Conservation (phyloP, 2,329 filamentous ascomycete species). For the Simplicillium aogashimaense region DNA sequence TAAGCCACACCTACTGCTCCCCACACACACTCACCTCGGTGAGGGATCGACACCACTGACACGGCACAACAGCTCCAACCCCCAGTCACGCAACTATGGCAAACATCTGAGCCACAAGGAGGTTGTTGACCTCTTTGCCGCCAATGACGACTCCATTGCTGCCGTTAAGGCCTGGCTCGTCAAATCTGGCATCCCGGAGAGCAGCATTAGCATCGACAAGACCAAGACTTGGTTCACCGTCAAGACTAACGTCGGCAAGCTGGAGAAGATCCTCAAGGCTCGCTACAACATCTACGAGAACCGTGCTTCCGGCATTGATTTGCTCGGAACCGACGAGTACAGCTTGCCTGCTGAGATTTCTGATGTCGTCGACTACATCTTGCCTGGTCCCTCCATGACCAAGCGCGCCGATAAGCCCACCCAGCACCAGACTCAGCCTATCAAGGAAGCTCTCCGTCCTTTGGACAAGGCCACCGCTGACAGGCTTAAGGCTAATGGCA, state of each 20-base stretch:
- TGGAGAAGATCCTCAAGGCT: constrained; percentile 40
- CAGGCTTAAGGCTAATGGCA: constrained; percentile 1
- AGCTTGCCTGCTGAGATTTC: constrained; percentile 24
- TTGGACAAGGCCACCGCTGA: constrained; percentile 1
- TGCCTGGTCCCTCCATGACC: constrained; percentile 27
- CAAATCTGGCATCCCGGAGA: constrained; percentile 34
- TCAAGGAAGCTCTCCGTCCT: constrained; percentile 2
- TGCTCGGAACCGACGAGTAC: constrained; percentile 29
- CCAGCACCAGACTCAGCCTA: constrained; percentile 2
- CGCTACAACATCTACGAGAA: constrained; percentile 42
- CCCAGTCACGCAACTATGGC: constrained; percentile 30
- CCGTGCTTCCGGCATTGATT: constrained; percentile 15
- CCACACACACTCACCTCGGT: background rate
- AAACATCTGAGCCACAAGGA: constrained; percentile 33
- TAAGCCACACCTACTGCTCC: constrained; percentile 2
- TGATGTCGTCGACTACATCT: constrained; percentile 28
- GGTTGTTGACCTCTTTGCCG: constrained; percentile 31
- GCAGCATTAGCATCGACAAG: constrained; percentile 36
- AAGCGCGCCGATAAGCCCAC: constrained; percentile 3
- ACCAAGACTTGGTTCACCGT: constrained; percentile 32
- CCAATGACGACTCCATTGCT: constrained; percentile 30
- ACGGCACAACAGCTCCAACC: constrained; percentile 19
- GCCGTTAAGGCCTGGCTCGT: constrained; percentile 42
- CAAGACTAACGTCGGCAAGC: constrained; percentile 10
- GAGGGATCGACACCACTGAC: background rate